A percentile compares a stretch with the other conserved stretches of the same genome.
Evolutionary conservation across 148 eudicot genomes (phyloP).

Genomic region (Bassia scoparia): DNA sequence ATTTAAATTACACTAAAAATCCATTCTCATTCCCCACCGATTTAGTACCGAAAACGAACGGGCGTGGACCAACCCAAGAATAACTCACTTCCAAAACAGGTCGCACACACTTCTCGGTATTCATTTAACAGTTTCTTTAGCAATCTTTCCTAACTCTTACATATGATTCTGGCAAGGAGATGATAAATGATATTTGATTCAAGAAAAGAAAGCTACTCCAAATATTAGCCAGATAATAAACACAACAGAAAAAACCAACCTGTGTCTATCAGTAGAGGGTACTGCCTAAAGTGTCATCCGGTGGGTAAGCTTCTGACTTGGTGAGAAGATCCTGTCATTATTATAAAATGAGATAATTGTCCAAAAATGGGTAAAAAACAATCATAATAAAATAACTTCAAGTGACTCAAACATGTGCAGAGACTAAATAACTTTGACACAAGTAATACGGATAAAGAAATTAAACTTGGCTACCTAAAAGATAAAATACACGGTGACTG

Average conservation of each 20-base stretch:
- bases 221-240: conserved; percentile 3
- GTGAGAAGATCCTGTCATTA: conserved; percentile 81
- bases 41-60: too few relatives aligned
- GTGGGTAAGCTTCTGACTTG: conserved; percentile 71
- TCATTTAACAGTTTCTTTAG: neutral
- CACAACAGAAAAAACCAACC: conserved; percentile 35
- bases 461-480: neutral
- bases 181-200: neutral
- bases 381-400: neutral
- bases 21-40: too few relatives aligned
- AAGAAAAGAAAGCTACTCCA: neutral
- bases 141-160: neutral
- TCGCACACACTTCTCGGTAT: neutral
- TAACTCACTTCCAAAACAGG: neutral
- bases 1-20: too few relatives aligned
- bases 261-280: conserved; percentile 82
- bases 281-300: conserved; percentile 69
- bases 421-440: neutral
- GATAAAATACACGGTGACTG: neutral
- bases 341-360: neutral
- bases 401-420: neutral
- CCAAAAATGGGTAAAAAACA: neutral
- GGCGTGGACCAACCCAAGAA: neutral
- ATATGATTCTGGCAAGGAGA: neutral
- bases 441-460: neutral